A percentile compares a stretch with the other conserved stretches of the same genome.
These are phyloP conservation scores for Clarkia xantiana DNA, from an alignment of 345 rosid species.

Conservation along the genomic window DNA sequence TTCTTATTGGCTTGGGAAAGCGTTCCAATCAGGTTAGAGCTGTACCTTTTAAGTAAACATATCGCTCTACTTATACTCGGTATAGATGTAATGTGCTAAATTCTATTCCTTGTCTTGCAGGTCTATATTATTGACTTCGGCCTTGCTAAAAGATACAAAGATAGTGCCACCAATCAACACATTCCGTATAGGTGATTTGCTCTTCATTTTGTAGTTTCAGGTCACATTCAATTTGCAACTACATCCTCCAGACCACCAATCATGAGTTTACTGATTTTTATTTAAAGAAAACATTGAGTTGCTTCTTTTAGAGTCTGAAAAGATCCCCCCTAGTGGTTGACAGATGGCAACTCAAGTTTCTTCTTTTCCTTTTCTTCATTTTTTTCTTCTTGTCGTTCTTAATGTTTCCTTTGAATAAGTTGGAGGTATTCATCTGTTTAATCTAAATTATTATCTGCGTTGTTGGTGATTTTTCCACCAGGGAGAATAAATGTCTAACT, in stretches of 20 bases:
- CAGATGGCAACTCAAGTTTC: too few species aligned
- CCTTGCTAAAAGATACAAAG: conserved; percentile 78
- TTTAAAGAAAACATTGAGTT: too few species aligned
- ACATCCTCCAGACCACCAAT: too few species aligned
- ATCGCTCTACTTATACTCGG: neutral
- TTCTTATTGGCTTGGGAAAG: conserved; percentile 75
- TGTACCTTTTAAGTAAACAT: neutral
- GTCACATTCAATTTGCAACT: too few species aligned
- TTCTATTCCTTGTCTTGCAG: conserved; percentile 19
- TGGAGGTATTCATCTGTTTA: neutral
- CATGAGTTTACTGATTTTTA: too few species aligned
- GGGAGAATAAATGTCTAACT: conserved; percentile 91
- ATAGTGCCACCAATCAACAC: conserved; percentile 64
- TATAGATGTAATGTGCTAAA: neutral
- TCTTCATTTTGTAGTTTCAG: neutral
- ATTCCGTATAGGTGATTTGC: conserved; percentile 58
- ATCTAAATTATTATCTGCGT: conserved; percentile 1
- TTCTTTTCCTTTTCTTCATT: too few species aligned
- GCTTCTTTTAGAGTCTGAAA: too few species aligned
- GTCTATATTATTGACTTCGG: conserved; percentile 86
- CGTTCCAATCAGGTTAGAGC: conserved; percentile 63
- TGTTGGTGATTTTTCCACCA: conserved; percentile 13
- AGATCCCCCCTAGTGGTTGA: too few species aligned
- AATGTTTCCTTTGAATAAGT: neutral
- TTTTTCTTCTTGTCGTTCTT: too few species aligned